These are phyloP conservation scores for Dillenia turbinata DNA, from an alignment of 164 flowering plant genomes.

Conservation along the genomic window DNA sequence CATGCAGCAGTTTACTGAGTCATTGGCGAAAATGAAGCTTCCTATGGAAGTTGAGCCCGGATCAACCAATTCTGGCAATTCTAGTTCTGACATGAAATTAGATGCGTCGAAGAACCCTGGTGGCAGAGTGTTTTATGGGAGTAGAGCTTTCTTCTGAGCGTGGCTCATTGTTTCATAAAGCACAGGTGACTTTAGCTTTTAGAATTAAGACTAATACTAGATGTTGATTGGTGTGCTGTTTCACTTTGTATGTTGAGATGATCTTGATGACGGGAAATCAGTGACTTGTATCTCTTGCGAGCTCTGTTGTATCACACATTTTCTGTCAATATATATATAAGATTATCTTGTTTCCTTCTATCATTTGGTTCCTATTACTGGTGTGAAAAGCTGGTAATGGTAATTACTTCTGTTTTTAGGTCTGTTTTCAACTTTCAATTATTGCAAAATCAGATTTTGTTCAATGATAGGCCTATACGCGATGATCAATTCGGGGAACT, in stretches of 20 bases:
- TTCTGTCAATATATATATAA: constrained; percentile 15
- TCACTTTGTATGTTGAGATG: constrained; percentile 30
- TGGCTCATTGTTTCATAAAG: constrained; percentile 14
- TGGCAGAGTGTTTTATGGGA: constrained; percentile 87
- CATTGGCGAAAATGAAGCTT: constrained; percentile 96
- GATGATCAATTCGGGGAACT: too few species aligned
- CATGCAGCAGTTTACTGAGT: constrained; percentile 97
- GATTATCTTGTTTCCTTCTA: constrained; percentile 12
- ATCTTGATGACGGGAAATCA: constrained; percentile 19
- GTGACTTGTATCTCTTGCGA: constrained; percentile 21
- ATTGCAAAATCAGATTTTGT: too few species aligned
- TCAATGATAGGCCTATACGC: too few species aligned
- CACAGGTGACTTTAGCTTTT: constrained; percentile 48
- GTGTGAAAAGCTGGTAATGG: too few species aligned
- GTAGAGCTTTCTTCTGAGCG: constrained; percentile 90
- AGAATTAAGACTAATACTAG: constrained; percentile 37
- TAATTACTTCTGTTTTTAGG: too few species aligned
- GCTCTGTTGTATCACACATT: constrained; percentile 16
- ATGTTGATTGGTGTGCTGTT: constrained; percentile 21
- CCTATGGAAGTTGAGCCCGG: constrained; percentile 76
- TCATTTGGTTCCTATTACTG: neutral
- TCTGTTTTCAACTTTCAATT: too few species aligned
- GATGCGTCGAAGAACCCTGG: constrained; percentile 34
- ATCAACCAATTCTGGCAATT: constrained; percentile 40
- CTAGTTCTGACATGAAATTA: constrained; percentile 48